These are phyloP conservation scores for Babesia ovata DNA, from an alignment of 169 alveolate species.

Conservation along the genomic window DNA sequence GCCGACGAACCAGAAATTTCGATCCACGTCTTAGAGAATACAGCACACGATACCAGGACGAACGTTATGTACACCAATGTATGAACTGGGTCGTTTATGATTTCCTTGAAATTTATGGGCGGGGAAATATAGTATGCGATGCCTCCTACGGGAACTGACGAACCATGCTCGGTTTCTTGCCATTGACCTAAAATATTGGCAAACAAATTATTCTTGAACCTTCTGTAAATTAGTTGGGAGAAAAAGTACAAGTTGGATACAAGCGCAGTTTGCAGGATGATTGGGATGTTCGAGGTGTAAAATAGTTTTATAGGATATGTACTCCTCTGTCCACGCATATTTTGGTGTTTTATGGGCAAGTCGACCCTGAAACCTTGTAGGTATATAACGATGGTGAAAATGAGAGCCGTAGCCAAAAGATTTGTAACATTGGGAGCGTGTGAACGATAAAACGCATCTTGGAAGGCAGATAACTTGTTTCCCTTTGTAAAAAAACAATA, in stretches of 20 bases:
- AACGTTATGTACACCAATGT: conserved; percentile 95
- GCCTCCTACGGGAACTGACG: conserved; percentile 99
- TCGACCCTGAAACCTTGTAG: conserved; percentile 99
- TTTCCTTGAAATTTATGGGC: conserved; percentile 90
- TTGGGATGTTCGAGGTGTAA: conserved; percentile 99
- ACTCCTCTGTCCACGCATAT: conserved; percentile 96
- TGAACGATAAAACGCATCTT: conserved; percentile 94
- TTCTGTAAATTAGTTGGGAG: conserved; percentile 96
- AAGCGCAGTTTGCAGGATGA: conserved; percentile 96
- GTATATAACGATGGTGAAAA: conserved; percentile 97
- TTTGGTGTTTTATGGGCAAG: conserved; percentile 92
- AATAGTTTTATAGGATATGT: conserved; percentile 99
- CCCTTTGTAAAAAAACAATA: conserved; percentile 94
- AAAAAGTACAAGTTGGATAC: conserved; percentile 99
- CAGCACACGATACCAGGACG: conserved; percentile 97
- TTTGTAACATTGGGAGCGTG: conserved; percentile 98
- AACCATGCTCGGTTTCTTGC: conserved; percentile 94
- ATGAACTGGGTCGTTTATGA: conserved; percentile 96
- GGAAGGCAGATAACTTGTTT: conserved; percentile 79
- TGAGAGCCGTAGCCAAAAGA: conserved; percentile 95
- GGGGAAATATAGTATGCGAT: conserved; percentile 99
- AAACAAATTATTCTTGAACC: conserved; percentile 94
- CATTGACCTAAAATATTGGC: conserved; percentile 94
- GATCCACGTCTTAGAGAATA: conserved; percentile 99
- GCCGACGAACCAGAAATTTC: conserved; percentile 99